Conservation (phyloP, 345 rosid genomes). For the Citrus maxima region DNA sequence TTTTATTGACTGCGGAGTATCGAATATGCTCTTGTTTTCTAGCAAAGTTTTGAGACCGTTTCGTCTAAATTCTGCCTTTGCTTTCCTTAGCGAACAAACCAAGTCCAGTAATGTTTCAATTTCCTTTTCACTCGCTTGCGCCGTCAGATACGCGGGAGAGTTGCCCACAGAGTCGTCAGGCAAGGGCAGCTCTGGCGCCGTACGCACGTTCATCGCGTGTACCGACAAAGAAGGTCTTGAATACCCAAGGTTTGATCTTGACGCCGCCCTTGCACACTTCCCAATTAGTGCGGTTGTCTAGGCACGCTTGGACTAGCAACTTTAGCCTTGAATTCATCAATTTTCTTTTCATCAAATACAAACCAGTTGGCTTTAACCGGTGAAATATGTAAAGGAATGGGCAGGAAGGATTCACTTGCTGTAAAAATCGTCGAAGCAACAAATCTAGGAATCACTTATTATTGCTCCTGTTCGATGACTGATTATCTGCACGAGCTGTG, state of each 20-base stretch:
- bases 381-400: background rate
- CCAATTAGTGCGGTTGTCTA: conserved; percentile 20
- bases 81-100: conserved; percentile 14
- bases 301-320: conserved; percentile 7
- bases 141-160: conserved; percentile 9
- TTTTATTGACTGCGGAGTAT: conserved; percentile 14
- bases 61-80: conserved; percentile 20
- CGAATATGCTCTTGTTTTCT: background rate
- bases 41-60: background rate
- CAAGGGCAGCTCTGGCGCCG: background rate
- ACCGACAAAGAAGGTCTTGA: background rate
- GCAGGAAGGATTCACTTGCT: background rate
- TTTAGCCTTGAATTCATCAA: conserved; percentile 21
- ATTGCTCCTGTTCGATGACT: too few relatives aligned
- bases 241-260: background rate
- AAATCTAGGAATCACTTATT: too few relatives aligned
- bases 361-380: conserved; percentile 3
- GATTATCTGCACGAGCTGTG: too few relatives aligned
- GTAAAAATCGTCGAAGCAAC: background rate
- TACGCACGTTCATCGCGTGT: conserved; percentile 3
- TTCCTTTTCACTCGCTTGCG: conserved; percentile 21
- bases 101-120: conserved; percentile 20
- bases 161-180: background rate
- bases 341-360: conserved; percentile 16
- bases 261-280: conserved; percentile 16